These are phyloP conservation scores for Pseudohyphozyma bogoriensis DNA, from an alignment of 768 basidiomycete genomes.

Conservation along the genomic window DNA sequence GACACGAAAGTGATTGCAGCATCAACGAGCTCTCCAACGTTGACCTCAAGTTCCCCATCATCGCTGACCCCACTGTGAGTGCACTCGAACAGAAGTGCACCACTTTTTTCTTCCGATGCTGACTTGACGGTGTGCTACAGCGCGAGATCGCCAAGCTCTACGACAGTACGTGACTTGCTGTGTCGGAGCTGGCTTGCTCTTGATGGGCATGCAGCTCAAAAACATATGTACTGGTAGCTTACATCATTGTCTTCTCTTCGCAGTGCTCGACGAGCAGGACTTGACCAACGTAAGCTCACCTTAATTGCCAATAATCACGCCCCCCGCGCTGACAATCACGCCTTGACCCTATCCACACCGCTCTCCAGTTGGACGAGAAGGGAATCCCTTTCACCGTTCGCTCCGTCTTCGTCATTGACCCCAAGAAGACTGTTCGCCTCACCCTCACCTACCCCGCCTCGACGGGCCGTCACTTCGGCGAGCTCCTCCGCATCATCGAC, in stretches of 20 bases:
- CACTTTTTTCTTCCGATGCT: too few species aligned
- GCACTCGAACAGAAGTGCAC: too few species aligned
- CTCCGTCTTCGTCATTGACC: conserved; percentile 95
- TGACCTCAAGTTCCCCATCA: conserved; percentile 84
- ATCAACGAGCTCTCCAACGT: conserved; percentile 56
- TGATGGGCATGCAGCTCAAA: too few species aligned
- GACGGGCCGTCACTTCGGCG: conserved; percentile 85
- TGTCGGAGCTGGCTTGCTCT: too few species aligned
- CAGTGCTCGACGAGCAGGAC: conserved; percentile 95
- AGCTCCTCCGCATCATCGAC: conserved; percentile 70
- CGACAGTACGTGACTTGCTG: conserved; percentile 15
- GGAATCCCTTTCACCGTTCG: conserved; percentile 96
- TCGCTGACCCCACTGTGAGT: conserved; percentile 84
- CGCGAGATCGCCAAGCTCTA: conserved; percentile 27
- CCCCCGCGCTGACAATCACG: too few species aligned
- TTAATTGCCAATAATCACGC: conserved; percentile 12
- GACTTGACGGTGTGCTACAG: too few species aligned
- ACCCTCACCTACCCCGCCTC: conserved; percentile 87
- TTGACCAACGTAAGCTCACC: conserved; percentile 58
- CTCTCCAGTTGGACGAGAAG: too few species aligned
- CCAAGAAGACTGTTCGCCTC: conserved; percentile 86
- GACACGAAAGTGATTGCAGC: conserved; percentile 5
- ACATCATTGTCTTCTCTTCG: conserved; percentile 48
- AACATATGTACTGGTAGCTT: too few species aligned
- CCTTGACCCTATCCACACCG: too few species aligned